These are phyloP conservation scores for Solanum paucissectum DNA, from an alignment of 257 asterid species.

Conservation along the genomic window DNA sequence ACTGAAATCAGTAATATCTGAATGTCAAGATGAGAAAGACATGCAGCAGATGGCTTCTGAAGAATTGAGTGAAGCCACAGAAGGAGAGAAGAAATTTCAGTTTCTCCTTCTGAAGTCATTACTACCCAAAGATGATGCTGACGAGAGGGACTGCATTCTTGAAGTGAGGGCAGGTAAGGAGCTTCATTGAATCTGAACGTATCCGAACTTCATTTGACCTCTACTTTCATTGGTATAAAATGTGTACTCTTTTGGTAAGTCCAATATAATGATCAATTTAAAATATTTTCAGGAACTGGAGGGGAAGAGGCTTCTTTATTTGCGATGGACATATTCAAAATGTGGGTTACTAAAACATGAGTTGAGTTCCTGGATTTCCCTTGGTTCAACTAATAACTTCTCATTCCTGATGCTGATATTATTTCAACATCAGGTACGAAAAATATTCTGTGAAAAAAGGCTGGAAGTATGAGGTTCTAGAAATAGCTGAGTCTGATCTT, in stretches of 20 bases:
- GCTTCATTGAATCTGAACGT: neutral
- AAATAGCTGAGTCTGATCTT: constrained; percentile 66
- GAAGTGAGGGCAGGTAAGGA: constrained; percentile 92
- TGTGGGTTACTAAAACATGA: constrained; percentile 29
- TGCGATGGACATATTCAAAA: constrained; percentile 89
- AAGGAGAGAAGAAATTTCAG: constrained; percentile 63
- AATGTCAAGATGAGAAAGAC: constrained; percentile 70
- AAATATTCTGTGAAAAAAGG: constrained; percentile 64
- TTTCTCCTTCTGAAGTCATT: constrained; percentile 58
- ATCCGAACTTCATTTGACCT: neutral
- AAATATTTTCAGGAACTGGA: constrained; percentile 59
- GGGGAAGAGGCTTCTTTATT: constrained; percentile 98
- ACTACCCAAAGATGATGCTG: constrained; percentile 93
- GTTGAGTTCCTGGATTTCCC: neutral
- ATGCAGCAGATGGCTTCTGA: constrained; percentile 85
- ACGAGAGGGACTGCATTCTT: constrained; percentile 85
- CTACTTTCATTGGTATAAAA: neutral
- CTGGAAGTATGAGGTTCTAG: constrained; percentile 85
- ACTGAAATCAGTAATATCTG: constrained; percentile 47
- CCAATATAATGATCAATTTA: neutral
- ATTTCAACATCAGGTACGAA: constrained; percentile 58
- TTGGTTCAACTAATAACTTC: neutral
- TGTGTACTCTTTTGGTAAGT: neutral
- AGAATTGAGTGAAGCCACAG: constrained; percentile 56
- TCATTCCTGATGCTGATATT: constrained; percentile 6